Evolutionary conservation across 2,329 filamentous ascomycete species (phyloP).

Genomic region (Zalaria obscura): DNA sequence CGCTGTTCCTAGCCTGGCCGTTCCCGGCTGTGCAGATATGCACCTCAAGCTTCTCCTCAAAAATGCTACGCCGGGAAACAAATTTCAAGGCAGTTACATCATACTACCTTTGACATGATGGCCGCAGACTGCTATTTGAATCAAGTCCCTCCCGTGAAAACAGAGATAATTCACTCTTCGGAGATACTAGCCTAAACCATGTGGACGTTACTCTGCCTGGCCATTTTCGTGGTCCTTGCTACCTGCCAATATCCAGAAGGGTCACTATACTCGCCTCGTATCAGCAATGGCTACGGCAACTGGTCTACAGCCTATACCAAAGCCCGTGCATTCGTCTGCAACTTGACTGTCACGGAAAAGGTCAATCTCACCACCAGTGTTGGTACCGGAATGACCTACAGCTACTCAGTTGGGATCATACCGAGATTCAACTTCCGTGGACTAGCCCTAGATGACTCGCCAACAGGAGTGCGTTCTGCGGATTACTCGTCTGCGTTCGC

Average conservation of each 20-base stretch:
- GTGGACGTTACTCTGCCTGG: too few relatives aligned
- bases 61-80: too few relatives aligned
- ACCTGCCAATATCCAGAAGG: background rate
- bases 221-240: background rate
- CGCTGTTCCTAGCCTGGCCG: too few relatives aligned
- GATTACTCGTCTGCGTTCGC: constrained; percentile 26
- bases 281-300: constrained; percentile 30
- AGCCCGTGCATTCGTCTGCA: constrained; percentile 65
- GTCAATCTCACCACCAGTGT: constrained; percentile 88
- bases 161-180: too few relatives aligned
- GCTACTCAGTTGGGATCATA: constrained; percentile 26
- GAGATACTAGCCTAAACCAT: too few relatives aligned
- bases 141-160: too few relatives aligned
- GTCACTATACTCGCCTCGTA: background rate
- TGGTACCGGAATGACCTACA: constrained; percentile 53
- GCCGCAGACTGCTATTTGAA: too few relatives aligned
- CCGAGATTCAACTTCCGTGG: constrained; percentile 18
- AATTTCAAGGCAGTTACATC: too few relatives aligned
- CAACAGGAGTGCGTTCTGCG: constrained; percentile 15
- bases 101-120: too few relatives aligned
- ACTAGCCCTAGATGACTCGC: constrained; percentile 23
- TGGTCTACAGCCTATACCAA: constrained; percentile 66
- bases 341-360: constrained; percentile 73
- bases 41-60: too few relatives aligned
- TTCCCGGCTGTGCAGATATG: too few relatives aligned